Evolutionary conservation across 306 rosid species (phyloP).

Genomic region (Dicorynia guianensis): DNA sequence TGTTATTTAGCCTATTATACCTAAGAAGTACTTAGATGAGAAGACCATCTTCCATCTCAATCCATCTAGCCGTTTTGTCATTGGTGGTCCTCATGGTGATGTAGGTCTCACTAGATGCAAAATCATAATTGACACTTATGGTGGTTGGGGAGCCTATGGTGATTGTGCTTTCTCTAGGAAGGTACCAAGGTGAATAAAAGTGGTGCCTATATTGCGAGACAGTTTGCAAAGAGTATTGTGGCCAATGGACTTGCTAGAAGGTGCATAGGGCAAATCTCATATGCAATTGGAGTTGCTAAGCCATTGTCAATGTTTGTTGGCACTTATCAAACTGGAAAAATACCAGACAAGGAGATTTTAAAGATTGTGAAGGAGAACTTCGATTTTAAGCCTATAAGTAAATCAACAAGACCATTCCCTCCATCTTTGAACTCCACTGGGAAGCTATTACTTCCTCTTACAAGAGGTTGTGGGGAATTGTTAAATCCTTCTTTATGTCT

Average conservation of each 20-base stretch:
- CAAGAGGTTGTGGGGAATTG: too few relatives aligned
- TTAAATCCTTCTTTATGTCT: too few relatives aligned
- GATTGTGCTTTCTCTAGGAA: too few relatives aligned
- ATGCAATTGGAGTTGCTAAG: background rate
- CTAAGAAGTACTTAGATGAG: constrained; percentile 57
- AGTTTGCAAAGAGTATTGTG: background rate
- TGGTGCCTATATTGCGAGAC: too few relatives aligned
- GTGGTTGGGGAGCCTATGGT: too few relatives aligned
- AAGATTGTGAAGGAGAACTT: too few relatives aligned
- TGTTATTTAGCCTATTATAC: constrained; percentile 9
- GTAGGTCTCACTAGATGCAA: background rate
- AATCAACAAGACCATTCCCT: too few relatives aligned
- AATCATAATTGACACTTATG: background rate
- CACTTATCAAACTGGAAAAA: background rate
- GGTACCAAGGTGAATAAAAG: too few relatives aligned
- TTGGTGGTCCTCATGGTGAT: constrained; percentile 44
- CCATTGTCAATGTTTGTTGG: background rate
- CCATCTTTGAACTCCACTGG: too few relatives aligned
- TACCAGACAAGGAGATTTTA: background rate
- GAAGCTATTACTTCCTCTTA: too few relatives aligned
- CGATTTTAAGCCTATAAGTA: background rate
- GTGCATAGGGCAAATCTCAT: background rate
- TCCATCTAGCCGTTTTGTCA: constrained; percentile 27
- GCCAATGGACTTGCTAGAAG: background rate
- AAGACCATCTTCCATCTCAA: constrained; percentile 60